Evolutionary conservation across 345 rosid genomes (phyloP), one percentile per base, ranked within the genome.

Genomic region (Trapa incisa): DNA sequence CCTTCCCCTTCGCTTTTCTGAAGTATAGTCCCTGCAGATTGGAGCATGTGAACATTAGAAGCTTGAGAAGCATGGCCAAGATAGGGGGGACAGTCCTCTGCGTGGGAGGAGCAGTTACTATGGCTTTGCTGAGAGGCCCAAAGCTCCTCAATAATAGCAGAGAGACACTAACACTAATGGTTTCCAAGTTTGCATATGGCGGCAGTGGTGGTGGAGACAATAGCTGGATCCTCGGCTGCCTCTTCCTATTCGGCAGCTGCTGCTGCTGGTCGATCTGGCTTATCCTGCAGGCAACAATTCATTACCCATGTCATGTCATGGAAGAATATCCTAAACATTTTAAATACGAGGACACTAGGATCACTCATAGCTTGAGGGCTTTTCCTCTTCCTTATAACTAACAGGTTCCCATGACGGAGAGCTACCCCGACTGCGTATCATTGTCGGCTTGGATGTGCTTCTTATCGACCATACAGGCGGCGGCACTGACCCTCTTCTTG

Each of bases 381-480:
- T 22, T 22, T 22, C 29, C 29, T 22, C 29, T 22, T 50, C 22
- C 54, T 50, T 50, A 5, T 41, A 50, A 50, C 11, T 45, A 45
- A 47, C 73, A 91, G 96, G 93, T 88, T 66, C 87, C 86, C 2
- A 70, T 86, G 66, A 73, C 88, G 39, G 73, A 76, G 35, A 70
- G 78, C 71, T 84, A 80, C 16, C 86, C 89, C 7, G 85, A 88
- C 71, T 83, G 75, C 76, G 68, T 86, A 70, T 81, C 88, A 66
- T 61, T 80, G 56, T 79, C 91, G 39, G 87, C 91, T n/a, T 88
- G 96, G 93, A 80, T 85, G 89, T 86, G 97, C 73, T 74, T 86
- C 76, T 57, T 82, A 33, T 88, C 79, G 35, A 76, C 91, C 3
- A 16, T 87, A 47, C 96, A 88, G 67, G 81, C 88, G 7, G 85